Conservation (phyloP, 805 yeast genomes). For the Hemisphaericaspora nanyangensis region DNA sequence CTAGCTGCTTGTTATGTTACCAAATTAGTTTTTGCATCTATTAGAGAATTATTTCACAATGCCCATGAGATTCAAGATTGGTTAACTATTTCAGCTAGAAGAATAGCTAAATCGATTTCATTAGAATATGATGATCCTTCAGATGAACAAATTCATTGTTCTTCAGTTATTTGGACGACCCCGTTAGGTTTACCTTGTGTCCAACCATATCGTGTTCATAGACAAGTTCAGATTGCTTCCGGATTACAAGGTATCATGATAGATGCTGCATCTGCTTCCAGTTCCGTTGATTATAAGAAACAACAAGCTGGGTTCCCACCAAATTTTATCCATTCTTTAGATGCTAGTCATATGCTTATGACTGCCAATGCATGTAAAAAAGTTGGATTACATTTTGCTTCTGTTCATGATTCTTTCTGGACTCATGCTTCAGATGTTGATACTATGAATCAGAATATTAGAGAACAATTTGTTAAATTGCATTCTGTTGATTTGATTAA, state of each 20-base stretch:
- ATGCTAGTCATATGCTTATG: slow-evolving; percentile 94
- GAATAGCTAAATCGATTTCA: slow-evolving; percentile 53
- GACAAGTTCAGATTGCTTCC: slow-evolving; percentile 67
- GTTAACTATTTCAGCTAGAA: slow-evolving; percentile 82
- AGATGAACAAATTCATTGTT: slow-evolving; percentile 59
- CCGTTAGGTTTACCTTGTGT: slow-evolving; percentile 95
- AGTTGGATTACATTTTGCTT: slow-evolving; percentile 69
- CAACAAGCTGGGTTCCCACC: slow-evolving; percentile 96
- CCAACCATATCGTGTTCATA: slow-evolving; percentile 83
- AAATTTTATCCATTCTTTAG: slow-evolving; percentile 88
- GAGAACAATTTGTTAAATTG: slow-evolving; percentile 75
- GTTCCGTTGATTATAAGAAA: slow-evolving; percentile 81
- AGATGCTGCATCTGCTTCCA: slow-evolving; percentile 75
- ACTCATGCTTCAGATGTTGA: slow-evolving; percentile 88
- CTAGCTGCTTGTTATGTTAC: slow-evolving; percentile 57
- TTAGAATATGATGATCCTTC: slow-evolving; percentile 51
- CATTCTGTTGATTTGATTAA: slow-evolving; percentile 73
- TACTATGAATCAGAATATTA: slow-evolving; percentile 60
- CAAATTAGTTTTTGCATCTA: slow-evolving; percentile 71
- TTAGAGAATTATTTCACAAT: slow-evolving; percentile 80
- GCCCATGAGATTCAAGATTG: slow-evolving; percentile 97
- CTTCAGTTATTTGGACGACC: slow-evolving; percentile 96
- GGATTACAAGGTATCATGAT: slow-evolving; percentile 78
- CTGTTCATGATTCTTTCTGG: slow-evolving; percentile 98
- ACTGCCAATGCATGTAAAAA: slow-evolving; percentile 78